phyloP scores from a whole-genome alignment of 257 asterid species.

The Jacaranda mimosifolia region DNA sequence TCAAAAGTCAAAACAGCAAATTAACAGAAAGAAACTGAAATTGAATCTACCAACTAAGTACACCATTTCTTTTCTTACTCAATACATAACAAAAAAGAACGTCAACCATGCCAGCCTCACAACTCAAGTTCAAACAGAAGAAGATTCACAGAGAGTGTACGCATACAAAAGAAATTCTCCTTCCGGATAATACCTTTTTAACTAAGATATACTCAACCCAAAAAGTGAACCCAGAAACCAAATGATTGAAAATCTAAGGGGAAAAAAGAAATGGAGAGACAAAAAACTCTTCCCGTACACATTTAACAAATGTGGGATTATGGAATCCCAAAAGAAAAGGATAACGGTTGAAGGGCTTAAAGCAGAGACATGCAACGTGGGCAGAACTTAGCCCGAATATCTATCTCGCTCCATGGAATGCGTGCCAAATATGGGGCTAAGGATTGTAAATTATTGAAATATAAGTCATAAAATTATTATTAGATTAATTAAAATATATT shows the following conservation, averaged over 20 bases:
- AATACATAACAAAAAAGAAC: not conserved
- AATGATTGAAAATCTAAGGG: not conserved
- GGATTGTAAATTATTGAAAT: not conserved
- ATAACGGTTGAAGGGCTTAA: not conserved
- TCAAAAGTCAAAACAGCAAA: not conserved
- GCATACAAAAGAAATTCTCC: not conserved
- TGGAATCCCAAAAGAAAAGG: not conserved
- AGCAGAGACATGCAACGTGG: slow-evolving; percentile 10
- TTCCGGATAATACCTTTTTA: not conserved
- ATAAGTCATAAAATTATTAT: no score
- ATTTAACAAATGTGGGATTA: not conserved
- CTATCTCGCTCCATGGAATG: not conserved
- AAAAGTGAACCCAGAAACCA: not conserved
- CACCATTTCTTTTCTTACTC: not conserved
- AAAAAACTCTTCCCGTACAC: not conserved
- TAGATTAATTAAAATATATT: no score
- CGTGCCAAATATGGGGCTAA: not conserved
- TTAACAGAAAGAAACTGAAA: not conserved
- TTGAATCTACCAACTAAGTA: not conserved
- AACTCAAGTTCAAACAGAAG: not conserved
- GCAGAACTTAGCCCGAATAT: not conserved
- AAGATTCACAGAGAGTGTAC: slow-evolving; percentile 4
- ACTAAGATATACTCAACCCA: not conserved
- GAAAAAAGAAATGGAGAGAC: not conserved
- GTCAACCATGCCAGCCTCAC: not conserved